Conservation (phyloP, 192 early-diverging fungal genomes). For the Obelidium mucronatum region DNA sequence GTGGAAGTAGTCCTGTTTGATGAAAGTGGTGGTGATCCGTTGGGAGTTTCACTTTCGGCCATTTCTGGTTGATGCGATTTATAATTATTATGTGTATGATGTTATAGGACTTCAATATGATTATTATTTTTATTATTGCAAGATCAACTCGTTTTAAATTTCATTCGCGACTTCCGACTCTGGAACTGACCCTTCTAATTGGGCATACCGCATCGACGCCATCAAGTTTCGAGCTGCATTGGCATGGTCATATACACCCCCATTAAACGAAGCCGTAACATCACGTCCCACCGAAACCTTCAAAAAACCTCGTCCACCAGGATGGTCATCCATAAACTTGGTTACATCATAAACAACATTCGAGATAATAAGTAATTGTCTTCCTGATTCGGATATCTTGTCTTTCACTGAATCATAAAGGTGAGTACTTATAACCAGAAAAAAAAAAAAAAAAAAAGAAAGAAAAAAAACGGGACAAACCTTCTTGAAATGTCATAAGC, state of each 20-base stretch:
- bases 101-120: too few species aligned
- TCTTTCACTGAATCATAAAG: slow-evolving; percentile 51
- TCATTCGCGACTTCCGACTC: neutral
- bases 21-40: slow-evolving; percentile 49
- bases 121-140: too few species aligned
- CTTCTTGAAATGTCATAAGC: slow-evolving; percentile 45
- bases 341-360: slow-evolving; percentile 83
- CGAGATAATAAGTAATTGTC: slow-evolving; percentile 84
- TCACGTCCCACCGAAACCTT: slow-evolving; percentile 82
- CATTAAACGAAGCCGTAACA: slow-evolving; percentile 85
- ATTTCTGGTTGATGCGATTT: slow-evolving; percentile 40
- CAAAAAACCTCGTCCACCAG: slow-evolving; percentile 84
- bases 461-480: slow-evolving; percentile 29
- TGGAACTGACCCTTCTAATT: neutral
- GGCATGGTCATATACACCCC: slow-evolving; percentile 84
- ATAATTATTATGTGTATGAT: too few species aligned
- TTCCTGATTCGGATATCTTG: slow-evolving; percentile 70
- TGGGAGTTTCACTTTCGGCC: slow-evolving; percentile 33
- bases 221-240: slow-evolving; percentile 88
- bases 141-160: too few species aligned
- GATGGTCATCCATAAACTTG: slow-evolving; percentile 87
- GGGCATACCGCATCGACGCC: slow-evolving; percentile 13
- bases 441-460: slow-evolving; percentile 14
- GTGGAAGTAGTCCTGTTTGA: slow-evolving; percentile 49
- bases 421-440: slow-evolving; percentile 38